Evolutionary conservation across 2,329 filamentous ascomycete genomes (phyloP).

Genomic region (Didymella exigua): DNA sequence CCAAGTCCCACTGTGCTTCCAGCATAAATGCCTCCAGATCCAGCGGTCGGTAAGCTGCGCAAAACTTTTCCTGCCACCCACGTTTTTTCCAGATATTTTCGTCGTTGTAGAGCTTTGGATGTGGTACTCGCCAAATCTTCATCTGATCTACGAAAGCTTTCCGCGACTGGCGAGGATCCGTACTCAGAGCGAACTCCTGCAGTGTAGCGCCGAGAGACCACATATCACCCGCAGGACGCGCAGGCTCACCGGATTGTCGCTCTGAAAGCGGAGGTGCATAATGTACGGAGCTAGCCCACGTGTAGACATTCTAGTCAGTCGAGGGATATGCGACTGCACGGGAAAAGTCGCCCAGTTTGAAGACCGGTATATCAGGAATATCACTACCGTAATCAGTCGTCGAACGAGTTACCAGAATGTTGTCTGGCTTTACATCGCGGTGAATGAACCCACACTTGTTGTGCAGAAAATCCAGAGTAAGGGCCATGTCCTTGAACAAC

Average conservation of each 20-base stretch:
- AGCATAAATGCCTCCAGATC: not conserved
- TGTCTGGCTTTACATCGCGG: constrained; percentile 90
- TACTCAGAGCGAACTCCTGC: constrained; percentile 24
- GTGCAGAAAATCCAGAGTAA: constrained; percentile 31
- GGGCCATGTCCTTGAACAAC: constrained; percentile 27
- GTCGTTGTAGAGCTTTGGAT: not conserved
- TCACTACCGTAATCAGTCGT: not conserved
- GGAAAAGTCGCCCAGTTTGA: constrained; percentile 33
- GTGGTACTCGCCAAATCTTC: not conserved
- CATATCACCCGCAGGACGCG: constrained; percentile 26
- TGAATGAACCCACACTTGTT: constrained; percentile 64
- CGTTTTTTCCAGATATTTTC: not conserved
- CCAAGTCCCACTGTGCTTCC: not conserved
- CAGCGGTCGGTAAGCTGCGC: not conserved
- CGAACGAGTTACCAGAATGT: constrained; percentile 71
- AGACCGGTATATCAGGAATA: constrained; percentile 23
- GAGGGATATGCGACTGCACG: constrained; percentile 12
- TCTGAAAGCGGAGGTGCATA: constrained; percentile 19
- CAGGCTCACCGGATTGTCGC: not conserved
- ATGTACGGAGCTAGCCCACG: constrained; percentile 22
- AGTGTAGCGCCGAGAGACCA: constrained; percentile 31
- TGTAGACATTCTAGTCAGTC: not conserved
- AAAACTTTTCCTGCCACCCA: not conserved
- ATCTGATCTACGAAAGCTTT: not conserved
- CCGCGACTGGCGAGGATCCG: constrained; percentile 11